These are phyloP conservation scores for Aristolochia contorta DNA, from an alignment of 164 flowering plant species.

Conservation along the genomic window DNA sequence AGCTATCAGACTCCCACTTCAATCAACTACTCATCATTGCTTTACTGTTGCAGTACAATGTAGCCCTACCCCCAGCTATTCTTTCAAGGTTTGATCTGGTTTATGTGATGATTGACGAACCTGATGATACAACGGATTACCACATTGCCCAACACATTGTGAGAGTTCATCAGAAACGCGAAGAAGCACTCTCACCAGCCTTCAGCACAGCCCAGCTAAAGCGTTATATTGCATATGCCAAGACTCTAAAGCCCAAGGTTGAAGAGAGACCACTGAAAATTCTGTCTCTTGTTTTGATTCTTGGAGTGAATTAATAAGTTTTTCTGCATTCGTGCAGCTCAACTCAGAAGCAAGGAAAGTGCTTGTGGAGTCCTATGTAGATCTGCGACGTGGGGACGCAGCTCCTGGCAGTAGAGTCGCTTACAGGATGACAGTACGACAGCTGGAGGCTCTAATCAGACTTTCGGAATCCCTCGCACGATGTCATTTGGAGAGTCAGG, in stretches of 20 bases:
- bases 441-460: slow-evolving; percentile 89
- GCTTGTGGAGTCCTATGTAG: slow-evolving; percentile 88
- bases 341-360: slow-evolving; percentile 64
- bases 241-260: slow-evolving; percentile 90
- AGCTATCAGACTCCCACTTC: too few relatives aligned
- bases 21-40: too few relatives aligned
- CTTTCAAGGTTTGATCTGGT: slow-evolving; percentile 98
- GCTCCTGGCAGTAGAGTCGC: slow-evolving; percentile 94
- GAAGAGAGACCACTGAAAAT: too few relatives aligned
- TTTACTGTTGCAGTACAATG: slow-evolving; percentile 61
- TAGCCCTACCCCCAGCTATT: slow-evolving; percentile 95
- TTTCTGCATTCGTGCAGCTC: slow-evolving; percentile 36
- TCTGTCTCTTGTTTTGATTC: not conserved
- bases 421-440: slow-evolving; percentile 96
- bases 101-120: slow-evolving; percentile 96
- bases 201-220: slow-evolving; percentile 76
- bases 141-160: slow-evolving; percentile 94
- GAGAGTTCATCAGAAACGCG: slow-evolving; percentile 87
- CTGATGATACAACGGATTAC: slow-evolving; percentile 89
- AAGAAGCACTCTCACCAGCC: slow-evolving; percentile 77
- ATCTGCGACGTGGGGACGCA: slow-evolving; percentile 84
- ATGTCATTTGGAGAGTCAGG: slow-evolving; percentile 68
- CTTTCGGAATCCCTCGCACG: slow-evolving; percentile 92
- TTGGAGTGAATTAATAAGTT: not conserved
- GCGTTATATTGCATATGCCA: slow-evolving; percentile 88